Base-by-base conservation (phyloP, 176 grass and related monocot species). In the Otatea glauca region DNA sequence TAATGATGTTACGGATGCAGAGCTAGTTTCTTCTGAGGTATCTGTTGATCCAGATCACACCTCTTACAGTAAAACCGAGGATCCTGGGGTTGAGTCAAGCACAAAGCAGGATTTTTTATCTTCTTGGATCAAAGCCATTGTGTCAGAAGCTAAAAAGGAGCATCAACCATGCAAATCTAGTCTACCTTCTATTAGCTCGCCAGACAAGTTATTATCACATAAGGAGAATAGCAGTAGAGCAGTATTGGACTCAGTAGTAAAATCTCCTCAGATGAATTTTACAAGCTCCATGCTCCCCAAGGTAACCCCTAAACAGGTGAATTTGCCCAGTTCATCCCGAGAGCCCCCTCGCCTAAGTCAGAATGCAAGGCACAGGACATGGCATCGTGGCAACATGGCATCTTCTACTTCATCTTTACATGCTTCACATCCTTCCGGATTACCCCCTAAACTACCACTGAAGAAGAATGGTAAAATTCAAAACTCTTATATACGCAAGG, bases 401-500 rank as follows among this genome's bases (percentile, higher is more conserved):
- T 47, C 94, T 89, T 89, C 76, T 85, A 85, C 50, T 85, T 49
- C 51, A 75, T 72, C 85, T 65, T 82, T 56, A 34, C 90, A 56
- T 43, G 74, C 34, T 88, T 81, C 78, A 14, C 95, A 90, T 70
- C 70, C 72, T 81, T 81, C 87, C 64, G 85, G 79, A 81, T 89
- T 92, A 71, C 78, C 72, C 17, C 80, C 82, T 65, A 95, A 93
- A 80, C 70, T 83, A 79, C 89, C 85, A 38, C 72, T 61, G 56
- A 91, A 83, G 88, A 91, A 88, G 68, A 77, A 53, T 75, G 88
- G 70, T 24, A 90, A 89, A 88, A 64, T 80, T 81, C 84, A 88
- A 76, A 99, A 82, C 56, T 93, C 91, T 84, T 99, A 99, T 81
- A 90, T 96, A 68, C 89, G 96, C 65, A 99, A 96, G 73, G 96